Conservation (phyloP, 202 grass and related monocot genomes). For the Saccharum hybrid region DNA sequence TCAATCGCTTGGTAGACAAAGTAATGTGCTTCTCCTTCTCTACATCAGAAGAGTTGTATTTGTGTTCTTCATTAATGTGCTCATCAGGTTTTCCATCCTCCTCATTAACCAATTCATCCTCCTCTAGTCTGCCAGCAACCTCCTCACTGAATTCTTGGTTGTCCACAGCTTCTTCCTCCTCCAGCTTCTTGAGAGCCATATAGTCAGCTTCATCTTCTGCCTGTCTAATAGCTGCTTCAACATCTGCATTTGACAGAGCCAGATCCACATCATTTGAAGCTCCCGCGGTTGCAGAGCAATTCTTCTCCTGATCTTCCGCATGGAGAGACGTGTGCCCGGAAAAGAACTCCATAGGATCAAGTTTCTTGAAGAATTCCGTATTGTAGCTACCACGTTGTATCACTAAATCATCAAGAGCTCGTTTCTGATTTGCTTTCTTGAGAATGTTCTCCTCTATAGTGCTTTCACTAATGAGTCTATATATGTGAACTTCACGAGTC, state of each 20-base stretch:
- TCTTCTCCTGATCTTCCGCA: slow-evolving; percentile 51
- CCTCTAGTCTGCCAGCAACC: slow-evolving; percentile 70
- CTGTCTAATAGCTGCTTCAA: slow-evolving; percentile 94
- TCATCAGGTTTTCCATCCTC: slow-evolving; percentile 80
- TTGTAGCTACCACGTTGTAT: slow-evolving; percentile 98
- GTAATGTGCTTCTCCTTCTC: slow-evolving; percentile 62
- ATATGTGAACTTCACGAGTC: slow-evolving; percentile 98
- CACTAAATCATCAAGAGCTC: slow-evolving; percentile 95
- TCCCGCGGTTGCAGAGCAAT: slow-evolving; percentile 35
- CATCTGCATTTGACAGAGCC: slow-evolving; percentile 75
- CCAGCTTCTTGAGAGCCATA: slow-evolving; percentile 97
- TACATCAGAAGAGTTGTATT: slow-evolving; percentile 53
- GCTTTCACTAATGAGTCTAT: slow-evolving; percentile 92
- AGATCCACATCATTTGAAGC: slow-evolving; percentile 49
- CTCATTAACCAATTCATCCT: slow-evolving; percentile 88
- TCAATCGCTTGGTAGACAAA: slow-evolving; percentile 54
- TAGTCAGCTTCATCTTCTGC: slow-evolving; percentile 99
- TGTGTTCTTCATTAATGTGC: slow-evolving; percentile 62
- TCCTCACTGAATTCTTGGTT: slow-evolving; percentile 99
- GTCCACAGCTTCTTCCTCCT: slow-evolving; percentile 95
- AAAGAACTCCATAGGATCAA: slow-evolving; percentile 97
- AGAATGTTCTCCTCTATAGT: slow-evolving; percentile 99
- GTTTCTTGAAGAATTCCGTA: slow-evolving; percentile 98
- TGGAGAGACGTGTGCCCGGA: slow-evolving; percentile 63
- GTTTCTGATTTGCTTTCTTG: slow-evolving; percentile 99